Conservation (phyloP, 176 grass and related monocot genomes). For the Secale cereale region DNA sequence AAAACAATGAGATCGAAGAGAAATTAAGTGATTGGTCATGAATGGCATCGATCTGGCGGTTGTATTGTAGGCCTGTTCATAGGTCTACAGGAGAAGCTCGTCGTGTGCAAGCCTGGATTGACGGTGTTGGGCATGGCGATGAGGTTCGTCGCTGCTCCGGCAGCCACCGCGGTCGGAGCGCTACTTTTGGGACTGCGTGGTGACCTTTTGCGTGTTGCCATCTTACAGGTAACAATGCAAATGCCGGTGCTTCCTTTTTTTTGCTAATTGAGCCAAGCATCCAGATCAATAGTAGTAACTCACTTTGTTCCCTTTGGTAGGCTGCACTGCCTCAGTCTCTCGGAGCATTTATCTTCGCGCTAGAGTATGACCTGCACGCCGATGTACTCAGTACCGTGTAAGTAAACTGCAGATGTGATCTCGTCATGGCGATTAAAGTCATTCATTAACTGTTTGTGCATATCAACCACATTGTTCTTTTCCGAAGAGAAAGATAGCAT, state of each 20-base stretch:
- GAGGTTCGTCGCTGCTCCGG: conserved; percentile 65
- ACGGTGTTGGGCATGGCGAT: conserved; percentile 63
- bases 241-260: too few relatives aligned
- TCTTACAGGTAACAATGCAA: conserved; percentile 50
- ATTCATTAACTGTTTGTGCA: too few relatives aligned
- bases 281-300: not conserved
- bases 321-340: conserved; percentile 76
- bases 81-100: conserved; percentile 74
- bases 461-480: too few relatives aligned
- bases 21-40: too few relatives aligned
- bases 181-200: conserved; percentile 49
- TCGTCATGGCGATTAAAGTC: too few relatives aligned
- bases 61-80: conserved; percentile 63
- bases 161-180: conserved; percentile 37
- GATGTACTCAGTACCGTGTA: conserved; percentile 74
- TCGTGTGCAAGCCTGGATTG: conserved; percentile 36
- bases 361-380: conserved; percentile 70
- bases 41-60: not conserved
- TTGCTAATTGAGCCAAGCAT: too few relatives aligned
- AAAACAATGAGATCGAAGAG: too few relatives aligned
- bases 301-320: conserved; percentile 19
- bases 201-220: conserved; percentile 56
- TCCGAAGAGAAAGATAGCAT: too few relatives aligned
- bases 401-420: conserved; percentile 16
- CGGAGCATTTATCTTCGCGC: conserved; percentile 65